phyloP scores from a whole-genome alignment of 441 rosid genomes.

The Populus hybrid region DNA sequence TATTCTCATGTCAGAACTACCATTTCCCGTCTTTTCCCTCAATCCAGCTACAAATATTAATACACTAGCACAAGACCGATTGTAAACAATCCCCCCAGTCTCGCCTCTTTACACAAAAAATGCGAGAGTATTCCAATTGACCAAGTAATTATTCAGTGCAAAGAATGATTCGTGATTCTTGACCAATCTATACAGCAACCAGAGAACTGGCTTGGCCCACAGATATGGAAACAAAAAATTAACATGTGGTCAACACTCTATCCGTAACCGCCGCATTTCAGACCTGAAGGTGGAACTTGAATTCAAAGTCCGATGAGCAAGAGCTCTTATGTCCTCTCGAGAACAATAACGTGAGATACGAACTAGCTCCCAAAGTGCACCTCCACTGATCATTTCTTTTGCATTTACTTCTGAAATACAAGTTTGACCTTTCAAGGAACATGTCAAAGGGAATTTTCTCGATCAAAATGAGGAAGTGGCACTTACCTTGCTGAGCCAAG shows the following conservation, averaged over 20 bases:
- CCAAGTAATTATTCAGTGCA: not conserved
- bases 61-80: not conserved
- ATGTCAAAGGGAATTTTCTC: too few relatives aligned
- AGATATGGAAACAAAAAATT: not conserved
- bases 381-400: too few relatives aligned
- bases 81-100: not conserved
- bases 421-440: too few relatives aligned
- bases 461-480: too few relatives aligned
- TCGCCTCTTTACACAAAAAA: constrained; percentile 18
- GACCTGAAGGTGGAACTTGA: too few relatives aligned
- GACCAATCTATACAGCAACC: constrained; percentile 18
- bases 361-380: too few relatives aligned
- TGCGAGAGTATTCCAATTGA: constrained; percentile 2
- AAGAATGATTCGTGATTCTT: not conserved
- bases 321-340: too few relatives aligned
- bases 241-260: constrained; percentile 47
- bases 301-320: too few relatives aligned
- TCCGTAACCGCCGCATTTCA: too few relatives aligned
- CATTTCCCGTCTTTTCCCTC: not conserved
- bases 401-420: too few relatives aligned
- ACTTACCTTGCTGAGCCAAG: too few relatives aligned
- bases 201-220: not conserved
- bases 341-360: too few relatives aligned
- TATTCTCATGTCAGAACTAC: not conserved
- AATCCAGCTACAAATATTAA: not conserved